Evolutionary conservation across 2,329 filamentous ascomycete species (phyloP).

Genomic region (Hypoxylon sp.): DNA sequence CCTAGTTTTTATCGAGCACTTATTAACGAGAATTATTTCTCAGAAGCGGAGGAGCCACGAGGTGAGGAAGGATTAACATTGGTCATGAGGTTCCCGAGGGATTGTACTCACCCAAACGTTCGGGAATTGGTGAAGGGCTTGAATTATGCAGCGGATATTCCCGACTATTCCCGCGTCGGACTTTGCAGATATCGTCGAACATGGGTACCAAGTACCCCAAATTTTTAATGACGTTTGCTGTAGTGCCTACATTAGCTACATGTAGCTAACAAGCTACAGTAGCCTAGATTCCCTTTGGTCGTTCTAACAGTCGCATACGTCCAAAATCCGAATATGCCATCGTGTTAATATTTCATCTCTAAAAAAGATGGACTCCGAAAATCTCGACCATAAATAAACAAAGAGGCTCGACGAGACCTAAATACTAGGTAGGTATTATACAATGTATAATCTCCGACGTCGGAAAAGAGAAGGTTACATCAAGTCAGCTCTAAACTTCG

Average conservation of each 20-base stretch:
- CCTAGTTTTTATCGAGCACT: not conserved
- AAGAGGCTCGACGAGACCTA: not conserved
- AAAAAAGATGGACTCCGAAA: not conserved
- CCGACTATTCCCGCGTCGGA: constrained; percentile 33
- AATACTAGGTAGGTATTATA: not conserved
- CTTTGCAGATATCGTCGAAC: constrained; percentile 21
- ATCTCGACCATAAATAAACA: not conserved
- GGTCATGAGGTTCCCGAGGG: not conserved
- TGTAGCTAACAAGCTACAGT: too few relatives aligned
- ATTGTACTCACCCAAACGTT: constrained; percentile 5
- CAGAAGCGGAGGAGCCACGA: constrained; percentile 4
- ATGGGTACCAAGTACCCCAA: too few relatives aligned
- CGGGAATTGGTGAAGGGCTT: constrained; percentile 15
- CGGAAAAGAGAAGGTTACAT: constrained; percentile 1
- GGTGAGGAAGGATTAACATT: constrained; percentile 2
- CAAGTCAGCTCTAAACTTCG: not conserved
- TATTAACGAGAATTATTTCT: not conserved
- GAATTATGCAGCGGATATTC: constrained; percentile 13
- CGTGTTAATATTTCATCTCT: too few relatives aligned
- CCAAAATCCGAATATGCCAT: too few relatives aligned
- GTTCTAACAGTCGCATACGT: too few relatives aligned
- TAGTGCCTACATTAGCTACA: too few relatives aligned
- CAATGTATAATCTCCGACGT: not conserved
- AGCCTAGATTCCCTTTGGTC: too few relatives aligned
- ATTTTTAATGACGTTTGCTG: too few relatives aligned